phyloP scores from a whole-genome alignment of 768 basidiomycete species.

The Lentinula raphanica region DNA sequence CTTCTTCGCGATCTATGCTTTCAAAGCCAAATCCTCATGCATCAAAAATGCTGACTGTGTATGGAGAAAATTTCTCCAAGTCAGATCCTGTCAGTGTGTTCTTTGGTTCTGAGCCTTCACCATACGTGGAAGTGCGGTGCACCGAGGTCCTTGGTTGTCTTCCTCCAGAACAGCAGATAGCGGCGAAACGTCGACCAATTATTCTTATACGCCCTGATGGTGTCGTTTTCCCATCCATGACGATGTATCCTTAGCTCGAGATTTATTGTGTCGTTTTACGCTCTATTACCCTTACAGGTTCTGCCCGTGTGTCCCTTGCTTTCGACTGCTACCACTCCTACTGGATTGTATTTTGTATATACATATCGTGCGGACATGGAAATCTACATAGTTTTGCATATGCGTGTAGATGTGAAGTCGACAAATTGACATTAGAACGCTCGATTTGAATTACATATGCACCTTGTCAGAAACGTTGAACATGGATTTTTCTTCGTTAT shows the following conservation, averaged over 20 bases:
- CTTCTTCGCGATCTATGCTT: constrained; percentile 59
- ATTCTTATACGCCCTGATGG: constrained; percentile 81
- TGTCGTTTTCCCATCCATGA: constrained; percentile 79
- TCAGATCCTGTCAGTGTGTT: constrained; percentile 76
- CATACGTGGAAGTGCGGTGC: constrained; percentile 84
- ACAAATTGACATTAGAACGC: too few species aligned
- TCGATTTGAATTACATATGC: not conserved
- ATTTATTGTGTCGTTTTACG: constrained; percentile 13
- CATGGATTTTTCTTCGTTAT: not conserved
- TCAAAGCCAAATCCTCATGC: constrained; percentile 76
- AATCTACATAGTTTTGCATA: not conserved
- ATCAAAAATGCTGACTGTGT: constrained; percentile 77
- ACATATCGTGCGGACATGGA: constrained; percentile 4
- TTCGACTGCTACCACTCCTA: constrained; percentile 12
- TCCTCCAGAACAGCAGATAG: constrained; percentile 66
- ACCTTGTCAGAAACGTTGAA: not conserved
- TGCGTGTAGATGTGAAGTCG: not conserved
- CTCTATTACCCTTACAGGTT: constrained; percentile 12
- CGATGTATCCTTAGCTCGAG: constrained; percentile 66
- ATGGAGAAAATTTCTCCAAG: constrained; percentile 88
- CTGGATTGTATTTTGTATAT: constrained; percentile 10
- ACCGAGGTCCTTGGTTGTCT: constrained; percentile 80
- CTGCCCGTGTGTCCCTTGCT: constrained; percentile 11
- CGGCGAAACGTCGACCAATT: constrained; percentile 69
- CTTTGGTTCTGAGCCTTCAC: constrained; percentile 82